Evolutionary conservation across 2,329 filamentous ascomycete genomes (phyloP).

Genomic region (Chaetomiaceae sp.): DNA sequence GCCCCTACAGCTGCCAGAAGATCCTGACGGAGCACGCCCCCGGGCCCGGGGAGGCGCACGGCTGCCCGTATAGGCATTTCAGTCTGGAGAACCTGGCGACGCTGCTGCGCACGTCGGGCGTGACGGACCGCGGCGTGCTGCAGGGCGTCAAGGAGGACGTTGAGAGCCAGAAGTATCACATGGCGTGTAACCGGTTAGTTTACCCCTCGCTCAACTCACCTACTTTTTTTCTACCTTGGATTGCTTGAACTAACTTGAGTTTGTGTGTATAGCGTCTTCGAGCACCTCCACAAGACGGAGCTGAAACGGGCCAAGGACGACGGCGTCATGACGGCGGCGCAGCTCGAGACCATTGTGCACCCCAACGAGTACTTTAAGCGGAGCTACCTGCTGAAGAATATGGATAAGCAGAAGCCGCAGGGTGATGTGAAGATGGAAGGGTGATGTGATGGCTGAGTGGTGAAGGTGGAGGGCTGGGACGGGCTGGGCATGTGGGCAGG

Average conservation of each 20-base stretch:
- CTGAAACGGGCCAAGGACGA: constrained; percentile 74
- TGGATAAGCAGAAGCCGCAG: constrained; percentile 39
- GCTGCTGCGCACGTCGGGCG: constrained; percentile 72
- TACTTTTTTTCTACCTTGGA: background rate
- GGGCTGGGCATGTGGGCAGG: background rate
- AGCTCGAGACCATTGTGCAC: constrained; percentile 92
- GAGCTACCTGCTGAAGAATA: constrained; percentile 81
- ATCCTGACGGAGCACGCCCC: constrained; percentile 86
- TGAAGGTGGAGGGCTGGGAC: background rate
- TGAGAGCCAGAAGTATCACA: constrained; percentile 81
- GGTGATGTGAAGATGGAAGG: constrained; percentile 30
- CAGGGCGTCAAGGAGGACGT: constrained; percentile 85
- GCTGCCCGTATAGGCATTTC: constrained; percentile 96
- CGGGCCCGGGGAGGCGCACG: constrained; percentile 81
- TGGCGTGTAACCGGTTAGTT: constrained; percentile 79
- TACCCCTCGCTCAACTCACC: background rate
- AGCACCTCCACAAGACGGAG: constrained; percentile 74
- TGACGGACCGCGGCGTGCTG: constrained; percentile 72
- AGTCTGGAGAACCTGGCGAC: constrained; percentile 77
- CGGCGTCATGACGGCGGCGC: constrained; percentile 63
- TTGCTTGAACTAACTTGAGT: background rate
- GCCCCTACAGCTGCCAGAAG: constrained; percentile 90
- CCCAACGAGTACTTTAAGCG: constrained; percentile 98
- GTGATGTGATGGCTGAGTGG: constrained; percentile 2
- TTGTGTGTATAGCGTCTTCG: constrained; percentile 68